Evolutionary conservation across 2,329 filamentous ascomycete genomes (phyloP).

Genomic region (Claviceps cyperi): DNA sequence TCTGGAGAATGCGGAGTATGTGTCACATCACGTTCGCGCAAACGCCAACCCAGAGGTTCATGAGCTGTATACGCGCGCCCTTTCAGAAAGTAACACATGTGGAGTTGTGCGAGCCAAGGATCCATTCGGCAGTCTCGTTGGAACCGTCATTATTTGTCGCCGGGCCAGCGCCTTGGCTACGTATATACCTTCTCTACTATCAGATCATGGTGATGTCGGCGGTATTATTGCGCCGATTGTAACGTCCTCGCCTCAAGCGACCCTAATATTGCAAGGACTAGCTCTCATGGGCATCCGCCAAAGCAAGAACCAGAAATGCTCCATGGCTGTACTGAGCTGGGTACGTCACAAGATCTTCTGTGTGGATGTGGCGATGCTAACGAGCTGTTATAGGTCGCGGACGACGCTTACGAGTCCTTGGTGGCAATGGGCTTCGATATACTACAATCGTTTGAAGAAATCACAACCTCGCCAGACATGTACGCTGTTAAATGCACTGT

Average conservation of each 20-base stretch:
- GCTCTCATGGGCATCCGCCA: slow-evolving; percentile 70
- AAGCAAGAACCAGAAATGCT: slow-evolving; percentile 63
- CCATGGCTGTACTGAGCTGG: slow-evolving; percentile 63
- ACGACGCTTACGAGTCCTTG: slow-evolving; percentile 59
- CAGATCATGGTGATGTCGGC: slow-evolving; percentile 44
- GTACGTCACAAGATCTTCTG: slow-evolving; percentile 33
- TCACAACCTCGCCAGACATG: slow-evolving; percentile 48
- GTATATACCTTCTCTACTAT: slow-evolving; percentile 54
- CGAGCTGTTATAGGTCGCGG: slow-evolving; percentile 38
- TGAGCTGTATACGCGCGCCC: slow-evolving; percentile 64
- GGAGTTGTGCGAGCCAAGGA: slow-evolving; percentile 74
- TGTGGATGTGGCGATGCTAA: slow-evolving; percentile 6
- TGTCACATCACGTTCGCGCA: slow-evolving; percentile 60
- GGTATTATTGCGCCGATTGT: slow-evolving; percentile 73
- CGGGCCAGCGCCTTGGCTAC: slow-evolving; percentile 52
- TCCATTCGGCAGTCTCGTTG: slow-evolving; percentile 51
- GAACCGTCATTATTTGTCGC: slow-evolving; percentile 68
- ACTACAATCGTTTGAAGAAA: slow-evolving; percentile 68
- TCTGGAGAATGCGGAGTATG: slow-evolving; percentile 57
- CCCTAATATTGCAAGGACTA: slow-evolving; percentile 58
- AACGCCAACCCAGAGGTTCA: slow-evolving; percentile 64
- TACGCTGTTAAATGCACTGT: slow-evolving; percentile 17
- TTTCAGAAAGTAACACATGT: slow-evolving; percentile 56
- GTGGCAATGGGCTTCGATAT: slow-evolving; percentile 68
- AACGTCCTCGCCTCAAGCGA: slow-evolving; percentile 51